Percentiles rank a stretch among this genome's conserved stretches.
phyloP scores from a whole-genome alignment of 2,329 filamentous ascomycete species.

The Metarhizium humberi region DNA sequence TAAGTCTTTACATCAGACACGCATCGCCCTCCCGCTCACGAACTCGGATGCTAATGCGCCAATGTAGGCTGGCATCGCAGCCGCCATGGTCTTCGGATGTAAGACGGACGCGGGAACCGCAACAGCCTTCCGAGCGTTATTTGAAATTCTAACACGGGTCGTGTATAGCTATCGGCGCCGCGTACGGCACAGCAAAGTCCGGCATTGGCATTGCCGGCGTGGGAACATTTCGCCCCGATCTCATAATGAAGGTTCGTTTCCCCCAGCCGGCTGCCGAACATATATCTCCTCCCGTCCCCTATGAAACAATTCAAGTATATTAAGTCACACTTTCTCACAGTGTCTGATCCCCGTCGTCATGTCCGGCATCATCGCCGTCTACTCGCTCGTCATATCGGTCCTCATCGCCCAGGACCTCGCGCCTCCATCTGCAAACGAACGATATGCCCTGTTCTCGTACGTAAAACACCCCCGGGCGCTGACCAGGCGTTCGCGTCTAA shows the following conservation, averaged over 20 bases:
- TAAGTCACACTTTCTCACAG: slow-evolving; percentile 28
- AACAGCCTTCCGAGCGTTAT: not conserved
- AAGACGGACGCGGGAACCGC: slow-evolving; percentile 25
- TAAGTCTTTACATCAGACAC: slow-evolving; percentile 32
- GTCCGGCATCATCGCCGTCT: slow-evolving; percentile 98
- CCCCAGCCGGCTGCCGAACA: not conserved
- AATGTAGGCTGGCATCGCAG: slow-evolving; percentile 62
- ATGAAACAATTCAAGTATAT: not conserved
- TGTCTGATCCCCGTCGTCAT: slow-evolving; percentile 87
- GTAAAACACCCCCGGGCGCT: slow-evolving; percentile 18
- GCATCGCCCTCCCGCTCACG: not conserved
- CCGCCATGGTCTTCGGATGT: slow-evolving; percentile 81
- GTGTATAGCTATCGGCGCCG: slow-evolving; percentile 54
- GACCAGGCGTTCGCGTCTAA: slow-evolving; percentile 9
- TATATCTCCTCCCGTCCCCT: not conserved
- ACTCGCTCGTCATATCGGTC: slow-evolving; percentile 92
- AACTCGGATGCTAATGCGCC: slow-evolving; percentile 1
- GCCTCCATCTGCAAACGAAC: slow-evolving; percentile 49
- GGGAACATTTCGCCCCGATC: slow-evolving; percentile 73
- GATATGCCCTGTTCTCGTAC: slow-evolving; percentile 79
- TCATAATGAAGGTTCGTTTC: slow-evolving; percentile 74
- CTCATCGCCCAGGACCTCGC: slow-evolving; percentile 86
- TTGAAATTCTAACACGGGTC: slow-evolving; percentile 8
- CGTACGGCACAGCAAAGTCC: slow-evolving; percentile 81
- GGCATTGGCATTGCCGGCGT: slow-evolving; percentile 82